A percentile compares a stretch with the other conserved stretches of the same genome.
Evolutionary conservation across 2,329 filamentous ascomycete genomes (phyloP).

Genomic region (Botrytis byssoidea): DNA sequence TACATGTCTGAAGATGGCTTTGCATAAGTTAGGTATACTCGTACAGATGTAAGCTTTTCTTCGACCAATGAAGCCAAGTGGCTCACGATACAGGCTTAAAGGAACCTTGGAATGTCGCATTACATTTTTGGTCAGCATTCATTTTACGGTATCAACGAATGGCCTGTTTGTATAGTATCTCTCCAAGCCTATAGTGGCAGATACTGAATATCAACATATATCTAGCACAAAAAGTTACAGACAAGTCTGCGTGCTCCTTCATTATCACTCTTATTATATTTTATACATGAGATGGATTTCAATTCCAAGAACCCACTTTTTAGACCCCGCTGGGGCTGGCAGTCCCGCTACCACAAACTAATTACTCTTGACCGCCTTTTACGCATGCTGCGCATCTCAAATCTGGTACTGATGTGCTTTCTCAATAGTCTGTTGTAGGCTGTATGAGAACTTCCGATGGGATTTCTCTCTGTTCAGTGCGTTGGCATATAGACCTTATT

Average conservation of each 20-base stretch:
- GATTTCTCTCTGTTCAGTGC: conserved; percentile 9
- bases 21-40: not conserved
- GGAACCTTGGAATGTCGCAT: not conserved
- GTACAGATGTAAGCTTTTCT: not conserved
- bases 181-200: not conserved
- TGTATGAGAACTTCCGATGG: not conserved
- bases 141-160: not conserved
- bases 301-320: not conserved
- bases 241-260: not conserved
- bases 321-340: not conserved
- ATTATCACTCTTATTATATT: not conserved
- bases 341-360: not conserved
- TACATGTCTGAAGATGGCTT: not conserved
- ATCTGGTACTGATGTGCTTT: not conserved
- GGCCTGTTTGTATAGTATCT: not conserved
- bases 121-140: conserved; percentile 2
- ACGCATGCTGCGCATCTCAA: not conserved
- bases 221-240: not conserved
- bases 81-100: not conserved
- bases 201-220: not conserved
- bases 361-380: conserved; percentile 3
- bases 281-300: not conserved
- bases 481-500: conserved; percentile 17
- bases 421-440: conserved; percentile 1
- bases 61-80: conserved; percentile 1